Conservation (phyloP, 495 filamentous ascomycete genomes). For the Friedmanniomyces endolithicus region DNA sequence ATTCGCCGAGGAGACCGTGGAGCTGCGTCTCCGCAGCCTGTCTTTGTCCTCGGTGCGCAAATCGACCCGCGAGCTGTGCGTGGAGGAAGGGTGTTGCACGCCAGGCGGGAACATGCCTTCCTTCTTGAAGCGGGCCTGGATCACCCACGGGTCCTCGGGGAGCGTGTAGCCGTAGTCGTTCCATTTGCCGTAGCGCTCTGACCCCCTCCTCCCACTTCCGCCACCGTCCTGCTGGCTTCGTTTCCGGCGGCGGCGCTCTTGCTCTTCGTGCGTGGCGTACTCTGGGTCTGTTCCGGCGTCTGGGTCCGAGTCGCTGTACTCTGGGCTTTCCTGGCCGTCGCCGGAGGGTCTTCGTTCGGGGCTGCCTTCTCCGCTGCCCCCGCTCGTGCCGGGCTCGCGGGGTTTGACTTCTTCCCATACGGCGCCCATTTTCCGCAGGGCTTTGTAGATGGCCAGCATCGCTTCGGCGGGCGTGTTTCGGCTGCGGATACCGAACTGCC, state of each 20-base stretch:
- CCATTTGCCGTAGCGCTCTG: conserved; percentile 22
- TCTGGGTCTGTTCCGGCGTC: conserved; percentile 23
- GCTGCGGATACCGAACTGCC: conserved; percentile 95
- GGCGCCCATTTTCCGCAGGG: conserved; percentile 72
- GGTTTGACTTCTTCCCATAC: conserved; percentile 58
- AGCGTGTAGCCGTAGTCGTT: conserved; percentile 53
- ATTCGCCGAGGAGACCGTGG: conserved; percentile 29
- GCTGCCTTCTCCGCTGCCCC: conserved; percentile 22
- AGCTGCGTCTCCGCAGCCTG: conserved; percentile 32
- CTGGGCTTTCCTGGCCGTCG: conserved; percentile 18
- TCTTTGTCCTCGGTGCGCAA: conserved; percentile 21
- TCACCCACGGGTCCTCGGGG: conserved; percentile 91
- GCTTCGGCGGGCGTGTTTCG: conserved; percentile 89
- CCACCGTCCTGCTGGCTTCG: background rate
- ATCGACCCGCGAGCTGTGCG: conserved; percentile 46
- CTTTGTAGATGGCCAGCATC: conserved; percentile 84
- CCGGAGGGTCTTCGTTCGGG: conserved; percentile 2
- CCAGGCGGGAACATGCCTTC: conserved; percentile 51
- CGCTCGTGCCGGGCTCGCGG: conserved; percentile 13
- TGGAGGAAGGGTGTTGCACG: conserved; percentile 39
- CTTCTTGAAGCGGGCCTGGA: conserved; percentile 75
- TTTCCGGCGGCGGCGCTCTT: conserved; percentile 5
- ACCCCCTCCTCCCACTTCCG: background rate
- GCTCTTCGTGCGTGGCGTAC: conserved; percentile 15
- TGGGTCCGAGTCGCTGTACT: conserved; percentile 19